These are phyloP conservation scores for Hermanozyma aechmeae DNA, from an alignment of 805 yeast species.

Conservation along the genomic window DNA sequence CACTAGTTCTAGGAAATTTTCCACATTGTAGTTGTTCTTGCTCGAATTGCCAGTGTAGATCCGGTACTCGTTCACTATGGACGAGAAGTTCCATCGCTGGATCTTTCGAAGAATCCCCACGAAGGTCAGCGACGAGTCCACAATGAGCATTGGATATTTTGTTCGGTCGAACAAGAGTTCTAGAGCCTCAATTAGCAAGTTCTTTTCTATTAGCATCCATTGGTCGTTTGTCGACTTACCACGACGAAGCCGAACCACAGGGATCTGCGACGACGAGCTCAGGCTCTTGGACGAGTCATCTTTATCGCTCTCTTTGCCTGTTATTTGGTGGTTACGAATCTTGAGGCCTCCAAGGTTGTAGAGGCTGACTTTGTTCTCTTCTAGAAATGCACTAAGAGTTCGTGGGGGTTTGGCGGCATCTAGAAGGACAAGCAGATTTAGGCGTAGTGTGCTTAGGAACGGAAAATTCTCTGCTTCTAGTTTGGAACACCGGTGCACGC, in stretches of 20 bases:
- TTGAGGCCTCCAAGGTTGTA: constrained; percentile 36
- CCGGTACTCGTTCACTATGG: constrained; percentile 78
- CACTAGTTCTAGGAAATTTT: constrained; percentile 70
- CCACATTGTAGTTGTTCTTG: constrained; percentile 70
- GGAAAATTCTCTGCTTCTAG: constrained; percentile 70
- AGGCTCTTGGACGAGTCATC: constrained; percentile 1
- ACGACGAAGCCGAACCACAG: constrained; percentile 15
- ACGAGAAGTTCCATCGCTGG: constrained; percentile 83
- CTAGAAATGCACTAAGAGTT: constrained; percentile 56
- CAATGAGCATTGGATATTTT: constrained; percentile 60
- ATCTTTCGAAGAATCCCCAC: constrained; percentile 75
- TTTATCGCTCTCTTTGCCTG: constrained; percentile 12
- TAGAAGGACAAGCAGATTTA: constrained; percentile 61
- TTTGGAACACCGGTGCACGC: constrained; percentile 71
- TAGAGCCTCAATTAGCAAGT: constrained; percentile 56
- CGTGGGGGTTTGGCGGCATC: constrained; percentile 84
- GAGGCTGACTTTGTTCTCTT: constrained; percentile 43
- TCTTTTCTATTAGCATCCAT: constrained; percentile 71
- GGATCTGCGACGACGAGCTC: constrained; percentile 7
- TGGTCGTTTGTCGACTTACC: constrained; percentile 35
- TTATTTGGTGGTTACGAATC: constrained; percentile 26
- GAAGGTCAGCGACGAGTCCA: constrained; percentile 73
- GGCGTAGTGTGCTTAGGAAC: constrained; percentile 62
- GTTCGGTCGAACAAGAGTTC: constrained; percentile 53
- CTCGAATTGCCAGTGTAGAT: constrained; percentile 55